phyloP scores from a whole-genome alignment of 2,329 filamentous ascomycete species.

The Stachybotrys echinatus region DNA sequence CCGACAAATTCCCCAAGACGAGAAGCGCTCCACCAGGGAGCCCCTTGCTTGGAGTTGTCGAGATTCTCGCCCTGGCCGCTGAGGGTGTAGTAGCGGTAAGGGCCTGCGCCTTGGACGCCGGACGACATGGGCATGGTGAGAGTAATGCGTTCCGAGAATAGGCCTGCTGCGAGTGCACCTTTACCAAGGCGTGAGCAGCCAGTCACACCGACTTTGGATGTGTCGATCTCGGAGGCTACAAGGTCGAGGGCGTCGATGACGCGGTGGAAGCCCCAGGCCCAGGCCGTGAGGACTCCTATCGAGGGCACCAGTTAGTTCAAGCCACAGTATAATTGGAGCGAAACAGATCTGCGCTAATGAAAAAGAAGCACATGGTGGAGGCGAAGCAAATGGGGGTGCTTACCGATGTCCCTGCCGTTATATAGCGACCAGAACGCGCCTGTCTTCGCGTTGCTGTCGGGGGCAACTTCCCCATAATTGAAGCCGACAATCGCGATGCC shows the following conservation, averaged over 20 bases:
- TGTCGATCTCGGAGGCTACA: not conserved
- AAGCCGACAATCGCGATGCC: too few relatives aligned
- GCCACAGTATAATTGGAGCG: not conserved
- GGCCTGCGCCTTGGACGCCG: not conserved
- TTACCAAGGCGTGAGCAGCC: not conserved
- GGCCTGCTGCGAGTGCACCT: not conserved
- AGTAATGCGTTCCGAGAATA: not conserved
- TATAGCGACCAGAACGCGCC: too few relatives aligned
- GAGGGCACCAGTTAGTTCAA: not conserved
- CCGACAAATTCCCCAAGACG: not conserved
- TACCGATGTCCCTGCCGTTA: too few relatives aligned
- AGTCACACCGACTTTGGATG: not conserved
- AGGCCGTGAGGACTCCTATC: not conserved
- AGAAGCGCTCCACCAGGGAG: not conserved
- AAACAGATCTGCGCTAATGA: not conserved
- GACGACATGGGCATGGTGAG: not conserved
- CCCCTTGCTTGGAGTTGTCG: not conserved
- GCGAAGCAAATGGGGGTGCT: too few relatives aligned
- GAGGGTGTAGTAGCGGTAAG: not conserved
- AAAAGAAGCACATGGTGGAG: not conserved
- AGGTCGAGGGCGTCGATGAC: conserved; percentile 1
- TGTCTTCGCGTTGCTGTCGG: too few relatives aligned
- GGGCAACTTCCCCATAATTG: too few relatives aligned
- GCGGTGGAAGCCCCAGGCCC: not conserved
- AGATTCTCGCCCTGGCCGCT: conserved; percentile 1